Conservation (phyloP, 495 filamentous ascomycete genomes). For the Penicillium parvum region DNA sequence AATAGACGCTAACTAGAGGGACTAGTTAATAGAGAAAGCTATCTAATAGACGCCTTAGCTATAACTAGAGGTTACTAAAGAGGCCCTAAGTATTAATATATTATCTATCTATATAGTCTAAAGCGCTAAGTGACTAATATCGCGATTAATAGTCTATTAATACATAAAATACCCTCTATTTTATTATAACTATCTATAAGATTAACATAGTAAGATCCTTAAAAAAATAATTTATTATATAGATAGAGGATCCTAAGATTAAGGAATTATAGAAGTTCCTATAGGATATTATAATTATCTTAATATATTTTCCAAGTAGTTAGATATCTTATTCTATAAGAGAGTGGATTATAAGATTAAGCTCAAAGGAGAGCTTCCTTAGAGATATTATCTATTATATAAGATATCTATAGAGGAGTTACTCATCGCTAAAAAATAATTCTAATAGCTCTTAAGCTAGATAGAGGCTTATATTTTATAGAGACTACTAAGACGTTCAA, state of each 20-base stretch:
- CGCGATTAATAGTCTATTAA: neutral
- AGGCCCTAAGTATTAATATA: too few relatives aligned
- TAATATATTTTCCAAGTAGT: conserved; percentile 7
- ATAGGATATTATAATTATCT: neutral
- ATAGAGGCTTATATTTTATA: conserved; percentile 36
- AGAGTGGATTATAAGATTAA: neutral
- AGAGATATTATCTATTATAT: conserved; percentile 4
- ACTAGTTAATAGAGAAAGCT: too few relatives aligned
- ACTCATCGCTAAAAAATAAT: conserved; percentile 9
- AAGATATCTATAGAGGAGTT: conserved; percentile 1
- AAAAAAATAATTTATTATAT: too few relatives aligned
- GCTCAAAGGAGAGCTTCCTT: neutral
- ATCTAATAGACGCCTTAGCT: too few relatives aligned
- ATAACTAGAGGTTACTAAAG: too few relatives aligned
- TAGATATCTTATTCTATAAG: neutral
- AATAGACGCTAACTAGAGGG: too few relatives aligned
- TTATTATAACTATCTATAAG: neutral
- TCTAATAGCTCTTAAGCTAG: conserved; percentile 32
- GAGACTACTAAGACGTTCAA: conserved; percentile 44
- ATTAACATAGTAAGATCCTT: neutral
- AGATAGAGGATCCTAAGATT: neutral
- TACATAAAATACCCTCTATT: too few relatives aligned
- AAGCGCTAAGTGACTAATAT: too few relatives aligned
- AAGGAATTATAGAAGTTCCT: neutral
- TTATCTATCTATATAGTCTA: too few relatives aligned